Evolutionary conservation across 106 monocot genomes (phyloP), one percentile per base, ranked within the genome.

Genomic region (Alisma plantagoaquatica): DNA sequence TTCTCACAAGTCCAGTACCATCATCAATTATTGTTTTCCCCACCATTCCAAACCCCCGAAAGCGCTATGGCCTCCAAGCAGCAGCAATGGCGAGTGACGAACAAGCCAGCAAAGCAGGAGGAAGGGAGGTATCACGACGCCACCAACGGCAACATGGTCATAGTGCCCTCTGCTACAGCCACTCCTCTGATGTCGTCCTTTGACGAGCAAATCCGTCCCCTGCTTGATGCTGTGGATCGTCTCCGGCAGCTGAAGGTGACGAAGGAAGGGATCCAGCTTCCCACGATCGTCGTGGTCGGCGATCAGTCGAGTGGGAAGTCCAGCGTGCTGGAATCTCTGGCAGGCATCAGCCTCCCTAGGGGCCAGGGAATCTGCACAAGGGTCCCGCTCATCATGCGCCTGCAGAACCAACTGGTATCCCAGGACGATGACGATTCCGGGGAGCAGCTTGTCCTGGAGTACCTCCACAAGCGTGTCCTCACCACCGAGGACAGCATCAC

Each of bases 271-370:
- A 77, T 77, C 49, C 51, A 73, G 41, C 68, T 77, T 11, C 77
- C 77, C 2, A 77, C 77, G 31, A 77, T 77, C 48, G 77, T 77
- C 9, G 77, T 77, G 23, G 73, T 77, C 22, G 77, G 77, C 15
- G 77, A 77, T 49, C 72, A 77, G 26, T 72, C 77, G 2, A 68
- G 68, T 58, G 77, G 77, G 14, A 77, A 77, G 42, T 77, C 77
- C 20, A 71, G 71, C 58, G 72, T 77, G 19, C 72, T 77, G 14
- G 72, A 77, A 47, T 73, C 73, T 12, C 51, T 62, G 3, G 62
- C 62, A 3, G 62, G 62, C 1, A 62, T 62, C 33, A 62, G 62
- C 51, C 62, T 62, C 21, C 61, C 61, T 19, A 19, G 61, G 0
- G 61, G 61, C 2, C 61, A 62, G 17, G 61, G 61, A 2, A 62